These are phyloP conservation scores for Clitopilus passeckerianus DNA, from an alignment of 768 basidiomycete species.

Conservation along the genomic window DNA sequence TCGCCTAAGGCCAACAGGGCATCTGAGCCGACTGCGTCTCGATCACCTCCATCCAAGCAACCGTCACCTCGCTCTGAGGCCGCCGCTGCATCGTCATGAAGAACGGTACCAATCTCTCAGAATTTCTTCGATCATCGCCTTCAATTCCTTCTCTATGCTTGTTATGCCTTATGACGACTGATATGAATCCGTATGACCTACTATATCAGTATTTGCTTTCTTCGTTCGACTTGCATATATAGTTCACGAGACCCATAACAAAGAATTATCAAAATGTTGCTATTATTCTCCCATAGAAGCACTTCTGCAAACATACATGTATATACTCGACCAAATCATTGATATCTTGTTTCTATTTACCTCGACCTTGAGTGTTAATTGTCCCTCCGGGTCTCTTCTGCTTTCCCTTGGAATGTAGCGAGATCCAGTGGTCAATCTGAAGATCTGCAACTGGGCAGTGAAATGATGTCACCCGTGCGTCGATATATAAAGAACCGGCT, in stretches of 20 bases:
- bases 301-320: neutral
- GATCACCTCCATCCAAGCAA: constrained; percentile 43
- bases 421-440: neutral
- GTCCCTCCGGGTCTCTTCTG: neutral
- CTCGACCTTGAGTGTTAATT: neutral
- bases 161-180: neutral
- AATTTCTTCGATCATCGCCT: constrained; percentile 17
- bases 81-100: constrained; percentile 34
- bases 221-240: neutral
- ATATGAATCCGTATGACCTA: neutral
- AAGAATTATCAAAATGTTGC: neutral
- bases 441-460: neutral
- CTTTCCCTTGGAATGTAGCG: neutral
- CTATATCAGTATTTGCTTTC: neutral
- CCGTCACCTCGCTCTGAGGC: constrained; percentile 71
- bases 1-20: constrained; percentile 18
- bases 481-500: neutral
- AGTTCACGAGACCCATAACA: neutral
- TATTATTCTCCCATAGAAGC: neutral
- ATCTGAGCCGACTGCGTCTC: constrained; percentile 31
- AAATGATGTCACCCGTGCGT: neutral
- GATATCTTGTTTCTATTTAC: neutral
- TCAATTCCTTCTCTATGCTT: neutral
- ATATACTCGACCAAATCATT: neutral
- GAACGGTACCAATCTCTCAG: constrained; percentile 33